Evolutionary conservation across 352 stramenopile genomes (phyloP).

Genomic region (Pythium biforme): DNA sequence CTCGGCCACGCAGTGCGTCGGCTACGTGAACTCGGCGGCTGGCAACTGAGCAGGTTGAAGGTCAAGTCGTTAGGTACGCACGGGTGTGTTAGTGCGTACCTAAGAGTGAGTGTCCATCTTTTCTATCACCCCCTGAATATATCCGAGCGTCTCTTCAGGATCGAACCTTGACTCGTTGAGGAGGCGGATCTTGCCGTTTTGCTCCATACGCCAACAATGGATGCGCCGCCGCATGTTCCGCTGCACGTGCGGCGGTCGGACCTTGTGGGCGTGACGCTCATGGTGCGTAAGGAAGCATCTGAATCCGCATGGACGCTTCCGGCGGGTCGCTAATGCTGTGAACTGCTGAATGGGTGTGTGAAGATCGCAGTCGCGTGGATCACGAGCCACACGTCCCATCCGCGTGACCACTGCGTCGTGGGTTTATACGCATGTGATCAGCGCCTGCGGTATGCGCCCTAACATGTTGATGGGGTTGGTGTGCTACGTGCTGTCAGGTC

Average conservation of each 20-base stretch:
- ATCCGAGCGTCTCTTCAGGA: slow-evolving; percentile 5
- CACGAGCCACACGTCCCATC: slow-evolving; percentile 4
- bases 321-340: background rate
- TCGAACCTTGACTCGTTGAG: no score
- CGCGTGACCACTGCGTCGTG: background rate
- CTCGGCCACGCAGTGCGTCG: slow-evolving; percentile 57
- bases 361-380: slow-evolving; percentile 15
- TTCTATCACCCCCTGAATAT: background rate
- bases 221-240: background rate
- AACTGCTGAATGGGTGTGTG: background rate
- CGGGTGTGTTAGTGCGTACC: slow-evolving; percentile 1
- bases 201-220: background rate
- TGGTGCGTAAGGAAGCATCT: background rate
- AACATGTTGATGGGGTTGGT: no score
- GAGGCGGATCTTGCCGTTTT: no score
- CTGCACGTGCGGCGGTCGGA: slow-evolving; percentile 15
- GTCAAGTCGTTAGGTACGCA: slow-evolving; percentile 2
- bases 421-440: no score
- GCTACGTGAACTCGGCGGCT: slow-evolving; percentile 46
- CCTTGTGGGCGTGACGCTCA: slow-evolving; percentile 9
- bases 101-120: slow-evolving; percentile 14
- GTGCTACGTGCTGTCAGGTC: no score
- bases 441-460: no score
- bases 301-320: background rate
- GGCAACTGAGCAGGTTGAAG: background rate